Evolutionary conservation across 169 alveolate genomes (phyloP).

Genomic region (Plasmodium malariae): DNA sequence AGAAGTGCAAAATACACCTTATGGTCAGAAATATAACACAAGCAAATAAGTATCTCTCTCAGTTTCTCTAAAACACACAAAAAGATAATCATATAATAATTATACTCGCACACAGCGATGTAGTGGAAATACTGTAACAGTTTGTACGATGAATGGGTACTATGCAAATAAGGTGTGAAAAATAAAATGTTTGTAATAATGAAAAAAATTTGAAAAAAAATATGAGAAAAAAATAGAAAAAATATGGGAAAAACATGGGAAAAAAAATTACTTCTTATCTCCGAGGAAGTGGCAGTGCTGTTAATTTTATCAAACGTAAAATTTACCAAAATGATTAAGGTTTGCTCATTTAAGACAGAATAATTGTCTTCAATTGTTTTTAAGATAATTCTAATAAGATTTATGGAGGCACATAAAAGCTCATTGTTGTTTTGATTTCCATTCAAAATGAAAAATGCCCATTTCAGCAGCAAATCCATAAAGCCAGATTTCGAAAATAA

Average conservation of each 20-base stretch:
- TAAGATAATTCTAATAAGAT: conserved; percentile 42
- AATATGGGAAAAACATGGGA: background rate
- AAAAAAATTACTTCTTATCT: conserved; percentile 29
- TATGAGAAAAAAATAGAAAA: no score
- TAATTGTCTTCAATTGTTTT: conserved; percentile 71
- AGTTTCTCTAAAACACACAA: conserved; percentile 52
- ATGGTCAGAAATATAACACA: conserved; percentile 54
- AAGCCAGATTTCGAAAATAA: conserved; percentile 56
- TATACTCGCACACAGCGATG: no score
- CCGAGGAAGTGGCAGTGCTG: conserved; percentile 13
- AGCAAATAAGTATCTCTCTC: conserved; percentile 52
- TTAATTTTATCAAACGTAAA: conserved; percentile 47
- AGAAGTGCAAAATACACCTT: conserved; percentile 52
- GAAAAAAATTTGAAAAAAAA: background rate
- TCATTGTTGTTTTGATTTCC: conserved; percentile 44
- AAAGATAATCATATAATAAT: no score
- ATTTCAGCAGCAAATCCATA: conserved; percentile 50
- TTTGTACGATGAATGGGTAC: background rate
- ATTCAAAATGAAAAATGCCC: conserved; percentile 44
- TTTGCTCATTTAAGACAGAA: conserved; percentile 40
- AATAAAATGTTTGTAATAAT: no score
- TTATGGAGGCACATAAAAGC: conserved; percentile 11
- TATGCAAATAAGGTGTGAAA: no score
- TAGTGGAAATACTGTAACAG: no score
- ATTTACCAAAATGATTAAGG: conserved; percentile 27